phyloP scores from a whole-genome alignment of 306 rosid genomes.

The Fragaria iinumae region DNA sequence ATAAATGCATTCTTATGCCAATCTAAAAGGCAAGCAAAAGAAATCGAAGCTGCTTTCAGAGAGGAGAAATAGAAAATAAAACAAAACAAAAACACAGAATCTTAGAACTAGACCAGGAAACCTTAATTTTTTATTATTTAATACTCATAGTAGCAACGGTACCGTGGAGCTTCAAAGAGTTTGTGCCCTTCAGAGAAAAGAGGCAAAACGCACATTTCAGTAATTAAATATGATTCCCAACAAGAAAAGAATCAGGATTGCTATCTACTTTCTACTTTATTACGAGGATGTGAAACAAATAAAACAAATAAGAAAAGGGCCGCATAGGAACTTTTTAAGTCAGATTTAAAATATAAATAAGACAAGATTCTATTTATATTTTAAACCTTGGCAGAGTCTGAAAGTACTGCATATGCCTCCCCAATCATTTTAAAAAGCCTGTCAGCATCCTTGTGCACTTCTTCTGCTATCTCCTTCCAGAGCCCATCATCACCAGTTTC shows the following conservation, averaged over 20 bases:
- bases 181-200: neutral
- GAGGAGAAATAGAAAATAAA: neutral
- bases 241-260: neutral
- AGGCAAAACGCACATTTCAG: neutral
- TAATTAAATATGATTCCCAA: neutral
- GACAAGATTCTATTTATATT: neutral
- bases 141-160: neutral
- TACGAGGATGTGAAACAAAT: neutral
- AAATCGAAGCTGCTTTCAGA: too few species aligned
- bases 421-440: conserved; percentile 84
- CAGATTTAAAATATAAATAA: neutral
- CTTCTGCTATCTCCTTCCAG: conserved; percentile 82
- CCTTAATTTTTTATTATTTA: neutral
- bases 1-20: too few species aligned
- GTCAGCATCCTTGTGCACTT: conserved; percentile 76
- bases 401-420: conserved; percentile 84
- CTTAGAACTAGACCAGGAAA: neutral
- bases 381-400: conserved; percentile 73
- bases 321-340: neutral
- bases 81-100: neutral
- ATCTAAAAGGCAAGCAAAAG: too few species aligned
- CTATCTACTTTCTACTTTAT: neutral
- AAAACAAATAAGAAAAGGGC: neutral
- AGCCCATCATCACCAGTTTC: conserved; percentile 71
- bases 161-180: neutral